These are phyloP conservation scores for Penicillium manginii DNA, from an alignment of 495 filamentous ascomycete species.

Conservation along the genomic window DNA sequence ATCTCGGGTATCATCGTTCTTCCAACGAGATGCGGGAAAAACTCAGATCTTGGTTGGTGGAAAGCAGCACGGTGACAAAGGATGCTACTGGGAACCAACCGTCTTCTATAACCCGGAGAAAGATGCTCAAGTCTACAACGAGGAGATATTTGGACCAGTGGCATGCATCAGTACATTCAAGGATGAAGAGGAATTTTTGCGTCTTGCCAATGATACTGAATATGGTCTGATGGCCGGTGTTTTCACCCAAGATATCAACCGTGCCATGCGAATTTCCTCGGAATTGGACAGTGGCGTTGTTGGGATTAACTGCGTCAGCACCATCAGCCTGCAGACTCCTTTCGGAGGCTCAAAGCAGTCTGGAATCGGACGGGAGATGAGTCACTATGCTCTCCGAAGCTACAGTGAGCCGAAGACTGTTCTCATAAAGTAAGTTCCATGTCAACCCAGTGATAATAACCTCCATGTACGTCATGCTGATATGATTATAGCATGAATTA, in stretches of 20 bases:
- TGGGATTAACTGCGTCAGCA: constrained; percentile 48
- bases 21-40: constrained; percentile 72
- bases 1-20: constrained; percentile 86
- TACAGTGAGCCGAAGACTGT: constrained; percentile 21
- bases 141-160: constrained; percentile 91
- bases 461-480: too few relatives aligned
- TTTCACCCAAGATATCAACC: constrained; percentile 50
- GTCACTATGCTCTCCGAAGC: constrained; percentile 81
- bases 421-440: constrained; percentile 3
- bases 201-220: constrained; percentile 68
- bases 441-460: too few relatives aligned
- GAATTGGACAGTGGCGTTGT: constrained; percentile 52
- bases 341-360: constrained; percentile 59
- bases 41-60: constrained; percentile 78
- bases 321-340: constrained; percentile 16
- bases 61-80: constrained; percentile 45
- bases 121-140: constrained; percentile 88
- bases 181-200: constrained; percentile 72
- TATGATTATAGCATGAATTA: too few relatives aligned
- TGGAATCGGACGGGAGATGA: constrained; percentile 64
- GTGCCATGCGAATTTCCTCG: constrained; percentile 44
- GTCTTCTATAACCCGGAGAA: constrained; percentile 78
- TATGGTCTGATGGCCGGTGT: constrained; percentile 55
- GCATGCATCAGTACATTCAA: constrained; percentile 83
- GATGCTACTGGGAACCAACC: constrained; percentile 88